Evolutionary conservation across 2,329 filamentous ascomycete genomes (phyloP), one percentile per base, ranked within the genome.

Genomic region (Colletotrichum salicis): DNA sequence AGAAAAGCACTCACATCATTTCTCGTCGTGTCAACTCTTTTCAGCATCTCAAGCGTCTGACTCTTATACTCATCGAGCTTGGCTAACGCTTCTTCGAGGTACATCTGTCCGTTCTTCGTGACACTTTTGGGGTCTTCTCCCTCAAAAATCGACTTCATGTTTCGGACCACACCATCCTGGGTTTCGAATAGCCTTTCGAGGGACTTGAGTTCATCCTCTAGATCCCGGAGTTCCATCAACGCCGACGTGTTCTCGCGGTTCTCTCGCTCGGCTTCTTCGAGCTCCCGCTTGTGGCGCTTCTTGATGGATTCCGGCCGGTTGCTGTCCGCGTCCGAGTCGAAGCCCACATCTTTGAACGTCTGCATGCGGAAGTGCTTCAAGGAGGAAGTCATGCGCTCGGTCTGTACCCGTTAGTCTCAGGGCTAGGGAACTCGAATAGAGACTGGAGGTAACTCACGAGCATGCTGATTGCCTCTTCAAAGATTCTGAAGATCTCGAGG

Each of bases 391-490:
- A 91, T 88, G 22, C 87, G 85, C 76, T 92, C 90, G 1, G 87
- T 90, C 88, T 91, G 10, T 31, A 5, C 1, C 1, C 15, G 0
- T 71, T 19, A 73, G 37, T 15, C 31, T 35, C 24, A 11, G 5
- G 5, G 2, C 11, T 3, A 8, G 11, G 7, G 10, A 24, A 2
- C 10, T 13, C n/a, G 3, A 2, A 24, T 1, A 11, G 10, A 27
- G 45, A 11, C 15, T 1, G 19, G 7, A 35, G 24, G 13, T 5
- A 0, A 70, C 82, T 57, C 77, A 91, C 89, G 73, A 92, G 76
- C 27, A 91, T 87, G 13, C 89, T 90, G 37, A 92, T 89, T 5
- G 89, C 90, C 72, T 92, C 90, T 74, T 91, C 89, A 58, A 92
- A 92, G 1, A 92, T 89, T 2, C 89, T 86, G 70, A 92, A 90